phyloP scores from a whole-genome alignment of 352 stramenopile genomes.

The Phytophthora cajani region DNA sequence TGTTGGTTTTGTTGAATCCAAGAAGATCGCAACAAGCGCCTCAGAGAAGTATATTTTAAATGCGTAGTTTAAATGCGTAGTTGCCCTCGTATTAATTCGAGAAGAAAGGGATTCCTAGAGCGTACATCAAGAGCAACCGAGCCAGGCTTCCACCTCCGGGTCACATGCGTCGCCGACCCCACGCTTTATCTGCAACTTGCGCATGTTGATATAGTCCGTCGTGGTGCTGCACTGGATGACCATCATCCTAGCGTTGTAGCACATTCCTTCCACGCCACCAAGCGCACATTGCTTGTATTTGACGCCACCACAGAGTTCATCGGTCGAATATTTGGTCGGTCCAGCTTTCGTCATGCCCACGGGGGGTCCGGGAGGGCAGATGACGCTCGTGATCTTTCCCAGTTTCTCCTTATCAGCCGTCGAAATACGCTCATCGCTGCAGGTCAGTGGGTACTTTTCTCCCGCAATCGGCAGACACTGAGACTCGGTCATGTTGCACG shows the following conservation, averaged over 20 bases:
- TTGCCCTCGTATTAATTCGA: neutral
- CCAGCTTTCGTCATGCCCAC: constrained; percentile 17
- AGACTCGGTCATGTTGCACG: constrained; percentile 31
- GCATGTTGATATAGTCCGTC: constrained; percentile 23
- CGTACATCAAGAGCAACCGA: constrained; percentile 18
- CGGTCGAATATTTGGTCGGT: constrained; percentile 34
- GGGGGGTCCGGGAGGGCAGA: constrained; percentile 16
- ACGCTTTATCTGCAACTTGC: constrained; percentile 25
- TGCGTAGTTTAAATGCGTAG: no score
- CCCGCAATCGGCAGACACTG: constrained; percentile 31
- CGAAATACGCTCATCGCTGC: constrained; percentile 25
- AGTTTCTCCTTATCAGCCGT: constrained; percentile 10
- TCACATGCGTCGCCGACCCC: constrained; percentile 28
- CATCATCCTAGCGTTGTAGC: constrained; percentile 34
- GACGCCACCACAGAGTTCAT: constrained; percentile 29
- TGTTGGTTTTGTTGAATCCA: no score
- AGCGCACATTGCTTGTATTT: constrained; percentile 35
- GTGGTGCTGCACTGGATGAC: constrained; percentile 27
- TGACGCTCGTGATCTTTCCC: neutral
- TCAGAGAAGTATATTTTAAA: no score
- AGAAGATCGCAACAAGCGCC: no score
- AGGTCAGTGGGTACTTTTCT: constrained; percentile 27
- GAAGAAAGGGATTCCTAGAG: no score
- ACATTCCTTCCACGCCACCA: constrained; percentile 26
- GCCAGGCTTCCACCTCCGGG: constrained; percentile 32